Conservation (phyloP, 2,329 filamentous ascomycete species). For the Alternaria ethzedia region DNA sequence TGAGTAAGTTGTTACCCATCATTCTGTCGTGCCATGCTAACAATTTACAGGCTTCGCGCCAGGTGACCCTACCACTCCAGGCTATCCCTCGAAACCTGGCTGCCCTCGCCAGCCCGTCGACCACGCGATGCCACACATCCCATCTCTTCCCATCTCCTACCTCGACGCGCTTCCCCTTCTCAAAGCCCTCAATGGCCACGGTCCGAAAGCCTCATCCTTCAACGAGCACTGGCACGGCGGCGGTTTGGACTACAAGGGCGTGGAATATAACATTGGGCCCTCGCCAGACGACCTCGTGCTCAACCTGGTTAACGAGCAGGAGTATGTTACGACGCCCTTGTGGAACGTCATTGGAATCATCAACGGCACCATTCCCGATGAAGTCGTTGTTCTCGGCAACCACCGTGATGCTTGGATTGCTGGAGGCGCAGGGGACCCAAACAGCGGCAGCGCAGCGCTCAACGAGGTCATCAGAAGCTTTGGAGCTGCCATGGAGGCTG, state of each 20-base stretch:
- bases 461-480: slow-evolving; percentile 81
- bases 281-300: slow-evolving; percentile 70
- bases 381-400: slow-evolving; percentile 90
- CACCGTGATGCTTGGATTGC: slow-evolving; percentile 90
- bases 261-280: slow-evolving; percentile 85
- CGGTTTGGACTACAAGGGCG: slow-evolving; percentile 78
- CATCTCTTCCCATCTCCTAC: slow-evolving; percentile 91
- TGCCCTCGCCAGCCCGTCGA: slow-evolving; percentile 75
- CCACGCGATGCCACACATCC: slow-evolving; percentile 78
- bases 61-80: slow-evolving; percentile 87
- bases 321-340: slow-evolving; percentile 58
- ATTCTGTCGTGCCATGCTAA: slow-evolving; percentile 15
- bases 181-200: slow-evolving; percentile 88
- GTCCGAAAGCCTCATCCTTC: slow-evolving; percentile 77
- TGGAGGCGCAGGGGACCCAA: slow-evolving; percentile 83
- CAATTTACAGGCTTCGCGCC: slow-evolving; percentile 59
- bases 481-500: slow-evolving; percentile 71
- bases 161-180: slow-evolving; percentile 83
- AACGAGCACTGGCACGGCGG: slow-evolving; percentile 74
- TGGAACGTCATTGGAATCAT: slow-evolving; percentile 88
- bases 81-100: slow-evolving; percentile 92
- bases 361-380: slow-evolving; percentile 83
- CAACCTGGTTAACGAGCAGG: slow-evolving; percentile 58
- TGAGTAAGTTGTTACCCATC: slow-evolving; percentile 46
- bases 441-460: slow-evolving; percentile 78